A percentile compares a stretch with the other conserved stretches of the same genome.
These are phyloP conservation scores for Cryptococcus hybrid DNA, from an alignment of 1,284 basidiomycete species.

Conservation along the genomic window DNA sequence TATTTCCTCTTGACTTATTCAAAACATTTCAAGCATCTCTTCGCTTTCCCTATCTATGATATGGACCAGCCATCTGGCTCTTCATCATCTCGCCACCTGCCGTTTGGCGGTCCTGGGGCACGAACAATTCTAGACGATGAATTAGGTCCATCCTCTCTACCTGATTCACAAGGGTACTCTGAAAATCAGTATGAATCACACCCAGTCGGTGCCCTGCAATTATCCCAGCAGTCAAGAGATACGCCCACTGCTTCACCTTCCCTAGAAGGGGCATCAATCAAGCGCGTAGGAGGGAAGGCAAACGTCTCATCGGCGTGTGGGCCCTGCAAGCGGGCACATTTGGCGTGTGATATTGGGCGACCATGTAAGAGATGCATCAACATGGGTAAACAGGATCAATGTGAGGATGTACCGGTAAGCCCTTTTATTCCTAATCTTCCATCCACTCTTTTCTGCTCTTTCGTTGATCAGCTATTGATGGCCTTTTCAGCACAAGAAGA, in stretches of 20 bases:
- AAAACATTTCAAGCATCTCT: too few relatives aligned
- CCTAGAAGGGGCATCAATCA: conserved; percentile 8
- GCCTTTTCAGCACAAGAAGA: conserved; percentile 41
- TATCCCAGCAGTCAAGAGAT: background rate
- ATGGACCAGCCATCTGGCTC: background rate
- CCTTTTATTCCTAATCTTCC: background rate
- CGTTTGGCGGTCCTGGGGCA: conserved; percentile 13
- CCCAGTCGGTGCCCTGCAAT: background rate
- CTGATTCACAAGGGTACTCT: background rate
- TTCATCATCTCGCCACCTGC: conserved; percentile 2
- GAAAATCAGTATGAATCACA: background rate
- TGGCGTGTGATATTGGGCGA: conserved; percentile 43
- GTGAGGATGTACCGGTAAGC: conserved; percentile 48
- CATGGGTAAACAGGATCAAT: conserved; percentile 42
- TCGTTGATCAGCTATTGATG: background rate
- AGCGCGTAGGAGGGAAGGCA: conserved; percentile 20
- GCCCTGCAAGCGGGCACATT: conserved; percentile 45
- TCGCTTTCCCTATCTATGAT: too few relatives aligned
- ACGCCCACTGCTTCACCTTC: conserved; percentile 7
- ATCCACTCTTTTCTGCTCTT: too few relatives aligned
- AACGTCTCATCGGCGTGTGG: conserved; percentile 37
- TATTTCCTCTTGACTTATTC: too few relatives aligned
- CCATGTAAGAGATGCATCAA: conserved; percentile 48
- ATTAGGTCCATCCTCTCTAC: background rate
- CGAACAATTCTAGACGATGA: conserved; percentile 8